phyloP scores from a whole-genome alignment of 2,329 filamentous ascomycete genomes.

The Colletotrichum spinosum region DNA sequence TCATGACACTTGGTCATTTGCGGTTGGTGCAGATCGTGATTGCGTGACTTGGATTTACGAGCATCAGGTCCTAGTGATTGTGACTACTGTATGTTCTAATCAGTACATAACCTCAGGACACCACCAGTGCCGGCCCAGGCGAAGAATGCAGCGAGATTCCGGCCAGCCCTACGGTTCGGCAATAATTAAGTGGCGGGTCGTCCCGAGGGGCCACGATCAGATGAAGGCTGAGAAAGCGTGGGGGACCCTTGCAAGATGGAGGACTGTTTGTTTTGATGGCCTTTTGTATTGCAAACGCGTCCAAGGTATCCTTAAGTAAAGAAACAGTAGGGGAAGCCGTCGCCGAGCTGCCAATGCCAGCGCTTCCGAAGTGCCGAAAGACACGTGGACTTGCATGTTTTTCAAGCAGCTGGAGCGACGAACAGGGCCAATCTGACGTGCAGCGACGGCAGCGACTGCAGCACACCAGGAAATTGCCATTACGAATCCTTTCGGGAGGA shows the following conservation, averaged over 20 bases:
- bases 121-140: neutral
- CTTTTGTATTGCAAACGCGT: too few species aligned
- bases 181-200: conserved; percentile 10
- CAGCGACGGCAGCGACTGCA: conserved; percentile 14
- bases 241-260: neutral
- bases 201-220: conserved; percentile 22
- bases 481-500: conserved; percentile 28
- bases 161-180: conserved; percentile 25
- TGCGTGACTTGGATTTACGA: too few species aligned
- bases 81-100: too few species aligned
- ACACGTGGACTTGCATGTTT: conserved; percentile 19
- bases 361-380: conserved; percentile 19
- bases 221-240: conserved; percentile 12
- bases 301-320: neutral
- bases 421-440: conserved; percentile 35
- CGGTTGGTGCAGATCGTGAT: too few species aligned
- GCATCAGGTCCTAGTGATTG: too few species aligned
- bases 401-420: neutral
- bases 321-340: neutral
- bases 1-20: too few species aligned
- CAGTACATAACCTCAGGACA: too few species aligned
- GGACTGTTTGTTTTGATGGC: neutral
- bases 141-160: neutral
- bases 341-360: neutral
- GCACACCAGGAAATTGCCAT: conserved; percentile 17